Evolutionary conservation across 768 basidiomycete genomes (phyloP).

Genomic region (Xerocomellus intermedius): DNA sequence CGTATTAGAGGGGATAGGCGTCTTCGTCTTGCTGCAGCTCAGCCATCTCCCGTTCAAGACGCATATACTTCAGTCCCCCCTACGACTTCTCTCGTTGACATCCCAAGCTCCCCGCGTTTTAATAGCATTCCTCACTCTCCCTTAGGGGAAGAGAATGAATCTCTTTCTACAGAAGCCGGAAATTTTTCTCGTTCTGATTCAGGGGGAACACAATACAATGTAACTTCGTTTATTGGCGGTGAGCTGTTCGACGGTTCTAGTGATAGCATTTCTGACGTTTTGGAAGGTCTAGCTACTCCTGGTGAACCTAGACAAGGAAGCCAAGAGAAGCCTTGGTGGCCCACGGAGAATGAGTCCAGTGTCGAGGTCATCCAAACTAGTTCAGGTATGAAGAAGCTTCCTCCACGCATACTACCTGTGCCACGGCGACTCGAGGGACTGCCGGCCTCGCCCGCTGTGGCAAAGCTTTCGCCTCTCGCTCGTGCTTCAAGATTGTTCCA

Average conservation of each 20-base stretch:
- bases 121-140: conserved; percentile 20
- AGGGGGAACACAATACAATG: conserved; percentile 60
- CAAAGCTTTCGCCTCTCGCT: neutral
- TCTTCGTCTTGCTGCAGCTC: conserved; percentile 12
- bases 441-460: neutral
- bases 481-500: neutral
- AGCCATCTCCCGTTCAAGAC: conserved; percentile 6
- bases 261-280: conserved; percentile 1
- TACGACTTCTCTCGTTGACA: conserved; percentile 23
- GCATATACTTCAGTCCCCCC: conserved; percentile 21
- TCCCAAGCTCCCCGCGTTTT: conserved; percentile 15
- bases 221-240: conserved; percentile 71
- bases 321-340: conserved; percentile 3
- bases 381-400: neutral
- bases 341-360: conserved; percentile 4
- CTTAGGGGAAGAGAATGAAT: conserved; percentile 10
- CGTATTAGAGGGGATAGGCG: conserved; percentile 26
- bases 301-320: conserved; percentile 9
- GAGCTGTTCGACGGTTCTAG: conserved; percentile 15
- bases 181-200: conserved; percentile 36
- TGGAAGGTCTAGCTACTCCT: conserved; percentile 37
- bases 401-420: neutral
- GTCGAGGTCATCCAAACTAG: neutral
- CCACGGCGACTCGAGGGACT: neutral
- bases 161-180: conserved; percentile 12